Conservation (phyloP, 495 filamentous ascomycete species). For the Talaromyces trachyspermus region DNA sequence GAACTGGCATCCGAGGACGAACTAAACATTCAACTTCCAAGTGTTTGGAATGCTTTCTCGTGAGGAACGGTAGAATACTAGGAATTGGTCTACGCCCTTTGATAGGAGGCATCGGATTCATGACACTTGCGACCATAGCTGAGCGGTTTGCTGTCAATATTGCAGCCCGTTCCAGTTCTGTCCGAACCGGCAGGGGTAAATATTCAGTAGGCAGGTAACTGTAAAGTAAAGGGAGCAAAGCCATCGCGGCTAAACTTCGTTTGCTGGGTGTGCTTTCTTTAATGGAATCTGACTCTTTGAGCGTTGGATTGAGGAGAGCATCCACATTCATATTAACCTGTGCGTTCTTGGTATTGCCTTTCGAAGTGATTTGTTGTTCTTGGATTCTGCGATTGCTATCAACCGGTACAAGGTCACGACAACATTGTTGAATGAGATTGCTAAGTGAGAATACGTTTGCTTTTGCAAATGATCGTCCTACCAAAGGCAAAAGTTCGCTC, state of each 20-base stretch:
- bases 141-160: conserved; percentile 58
- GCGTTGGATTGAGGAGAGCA: conserved; percentile 38
- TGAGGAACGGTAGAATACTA: conserved; percentile 72
- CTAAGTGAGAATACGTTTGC: conserved; percentile 50
- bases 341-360: conserved; percentile 28
- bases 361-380: conserved; percentile 22
- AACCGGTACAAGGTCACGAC: conserved; percentile 54
- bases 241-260: conserved; percentile 10
- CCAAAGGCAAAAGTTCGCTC: conserved; percentile 46
- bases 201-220: conserved; percentile 49
- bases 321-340: conserved; percentile 44
- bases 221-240: background rate
- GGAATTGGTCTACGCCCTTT: conserved; percentile 49
- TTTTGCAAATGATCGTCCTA: conserved; percentile 58
- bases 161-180: conserved; percentile 69
- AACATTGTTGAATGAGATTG: conserved; percentile 51
- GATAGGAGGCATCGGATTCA: conserved; percentile 60
- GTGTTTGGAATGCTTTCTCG: conserved; percentile 48
- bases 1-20: conserved; percentile 54
- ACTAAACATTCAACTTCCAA: conserved; percentile 65
- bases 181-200: conserved; percentile 55
- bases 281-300: conserved; percentile 18
- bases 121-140: conserved; percentile 68
- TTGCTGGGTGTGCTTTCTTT: background rate
- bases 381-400: conserved; percentile 13